Conservation (phyloP, 2,329 filamentous ascomycete genomes). For the Curvularia verruculosa region DNA sequence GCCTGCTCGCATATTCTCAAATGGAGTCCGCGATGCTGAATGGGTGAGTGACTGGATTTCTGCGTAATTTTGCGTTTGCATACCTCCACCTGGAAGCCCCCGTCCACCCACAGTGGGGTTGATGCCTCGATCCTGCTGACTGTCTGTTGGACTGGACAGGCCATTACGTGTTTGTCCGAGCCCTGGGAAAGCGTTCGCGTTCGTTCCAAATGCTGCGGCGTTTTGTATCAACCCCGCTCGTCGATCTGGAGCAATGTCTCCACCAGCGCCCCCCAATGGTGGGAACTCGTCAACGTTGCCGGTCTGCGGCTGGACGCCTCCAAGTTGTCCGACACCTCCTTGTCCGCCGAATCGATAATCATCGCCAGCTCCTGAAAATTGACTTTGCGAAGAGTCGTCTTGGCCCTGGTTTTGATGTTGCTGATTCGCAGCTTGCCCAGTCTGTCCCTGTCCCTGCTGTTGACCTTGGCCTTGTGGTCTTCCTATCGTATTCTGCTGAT, state of each 20-base stretch:
- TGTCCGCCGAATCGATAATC: slow-evolving; percentile 65
- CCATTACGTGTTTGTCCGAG: slow-evolving; percentile 54
- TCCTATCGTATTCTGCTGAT: slow-evolving; percentile 61
- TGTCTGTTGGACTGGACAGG: slow-evolving; percentile 47
- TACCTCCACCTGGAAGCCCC: slow-evolving; percentile 34
- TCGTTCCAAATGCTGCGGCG: slow-evolving; percentile 53
- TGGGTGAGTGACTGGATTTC: slow-evolving; percentile 15
- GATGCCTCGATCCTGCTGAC: slow-evolving; percentile 43
- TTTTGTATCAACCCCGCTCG: slow-evolving; percentile 59
- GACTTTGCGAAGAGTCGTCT: slow-evolving; percentile 54
- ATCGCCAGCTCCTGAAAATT: slow-evolving; percentile 59
- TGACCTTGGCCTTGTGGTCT: slow-evolving; percentile 54
- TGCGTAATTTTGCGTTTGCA: slow-evolving; percentile 2
- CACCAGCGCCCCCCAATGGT: slow-evolving; percentile 60
- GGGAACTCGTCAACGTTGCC: slow-evolving; percentile 67
- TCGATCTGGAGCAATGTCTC: slow-evolving; percentile 59
- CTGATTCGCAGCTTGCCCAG: slow-evolving; percentile 48
- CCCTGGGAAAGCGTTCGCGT: slow-evolving; percentile 49
- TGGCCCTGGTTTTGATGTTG: slow-evolving; percentile 51
- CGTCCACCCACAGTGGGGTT: slow-evolving; percentile 41
- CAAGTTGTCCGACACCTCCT: slow-evolving; percentile 59
- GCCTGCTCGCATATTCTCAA: slow-evolving; percentile 38
- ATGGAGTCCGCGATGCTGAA: slow-evolving; percentile 39
- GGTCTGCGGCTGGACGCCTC: slow-evolving; percentile 59
- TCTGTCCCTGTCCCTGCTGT: slow-evolving; percentile 38